Percentiles rank a stretch among this genome's conserved stretches.
These are phyloP conservation scores for Fraxinus nigra DNA, from an alignment of 305 asterid genomes.

Conservation along the genomic window DNA sequence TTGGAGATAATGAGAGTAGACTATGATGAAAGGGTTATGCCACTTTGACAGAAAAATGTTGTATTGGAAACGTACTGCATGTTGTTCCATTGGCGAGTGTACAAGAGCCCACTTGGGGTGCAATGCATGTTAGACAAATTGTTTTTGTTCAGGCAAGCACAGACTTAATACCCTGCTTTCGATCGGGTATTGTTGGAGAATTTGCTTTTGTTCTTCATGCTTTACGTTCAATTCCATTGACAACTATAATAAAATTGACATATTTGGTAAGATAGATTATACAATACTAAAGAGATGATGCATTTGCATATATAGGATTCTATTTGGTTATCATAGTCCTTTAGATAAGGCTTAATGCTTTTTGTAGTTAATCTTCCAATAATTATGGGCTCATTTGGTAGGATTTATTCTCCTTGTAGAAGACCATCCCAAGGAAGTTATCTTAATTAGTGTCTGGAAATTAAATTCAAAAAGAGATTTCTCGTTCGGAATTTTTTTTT, in stretches of 20 bases:
- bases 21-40: too few species aligned
- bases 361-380: not conserved
- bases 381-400: not conserved
- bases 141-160: conserved; percentile 55
- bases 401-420: not conserved
- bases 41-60: not conserved
- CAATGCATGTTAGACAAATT: conserved; percentile 49
- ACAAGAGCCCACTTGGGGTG: conserved; percentile 70
- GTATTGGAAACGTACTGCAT: conserved; percentile 79
- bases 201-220: conserved; percentile 19
- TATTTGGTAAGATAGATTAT: not conserved
- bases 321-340: conserved; percentile 13
- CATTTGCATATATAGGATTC: conserved; percentile 1
- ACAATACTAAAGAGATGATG: not conserved
- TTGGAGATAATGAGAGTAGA: conserved; percentile 55
- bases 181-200: conserved; percentile 45
- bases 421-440: not conserved
- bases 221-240: conserved; percentile 29
- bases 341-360: not conserved
- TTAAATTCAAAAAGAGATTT: not conserved
- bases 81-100: conserved; percentile 68
- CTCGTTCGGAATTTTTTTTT: not conserved
- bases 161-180: conserved; percentile 55
- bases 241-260: conserved; percentile 41
- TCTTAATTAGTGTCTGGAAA: not conserved